phyloP scores from a whole-genome alignment of 805 yeast species.

The Spathaspora girioi region DNA sequence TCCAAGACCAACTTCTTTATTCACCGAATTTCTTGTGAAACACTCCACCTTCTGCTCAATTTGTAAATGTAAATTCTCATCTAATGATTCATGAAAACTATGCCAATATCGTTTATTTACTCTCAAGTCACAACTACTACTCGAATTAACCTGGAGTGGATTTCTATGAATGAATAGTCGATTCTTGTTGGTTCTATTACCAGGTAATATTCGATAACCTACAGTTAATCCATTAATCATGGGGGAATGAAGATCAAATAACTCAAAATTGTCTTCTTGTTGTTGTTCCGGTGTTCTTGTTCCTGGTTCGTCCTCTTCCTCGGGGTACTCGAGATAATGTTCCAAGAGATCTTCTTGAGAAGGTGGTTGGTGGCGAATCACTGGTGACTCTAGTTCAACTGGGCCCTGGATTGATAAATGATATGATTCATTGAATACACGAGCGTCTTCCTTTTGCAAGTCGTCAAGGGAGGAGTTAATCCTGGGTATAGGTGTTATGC shows the following conservation, averaged over 20 bases:
- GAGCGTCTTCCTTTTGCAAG: background rate
- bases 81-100: conserved; percentile 20
- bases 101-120: conserved; percentile 4
- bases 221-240: conserved; percentile 31
- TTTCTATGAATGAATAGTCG: conserved; percentile 16
- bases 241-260: conserved; percentile 27
- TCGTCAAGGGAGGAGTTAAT: background rate
- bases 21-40: conserved; percentile 7
- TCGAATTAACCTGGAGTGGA: conserved; percentile 1
- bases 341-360: conserved; percentile 33
- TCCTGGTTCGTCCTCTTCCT: conserved; percentile 9
- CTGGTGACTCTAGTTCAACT: background rate
- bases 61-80: conserved; percentile 16
- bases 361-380: background rate
- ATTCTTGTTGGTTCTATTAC: conserved; percentile 4
- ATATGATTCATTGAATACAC: conserved; percentile 20
- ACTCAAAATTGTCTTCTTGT: conserved; percentile 14
- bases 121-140: background rate
- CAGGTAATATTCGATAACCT: conserved; percentile 17
- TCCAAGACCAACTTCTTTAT: background rate
- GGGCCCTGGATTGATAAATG: conserved; percentile 25
- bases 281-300: conserved; percentile 1
- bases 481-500: background rate
- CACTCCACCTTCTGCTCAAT: conserved; percentile 11
- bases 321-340: conserved; percentile 21